Evolutionary conservation across 2,329 filamentous ascomycete species (phyloP), one percentile per base, ranked within the genome.

Genomic region (Pseudopithomyces maydicus): DNA sequence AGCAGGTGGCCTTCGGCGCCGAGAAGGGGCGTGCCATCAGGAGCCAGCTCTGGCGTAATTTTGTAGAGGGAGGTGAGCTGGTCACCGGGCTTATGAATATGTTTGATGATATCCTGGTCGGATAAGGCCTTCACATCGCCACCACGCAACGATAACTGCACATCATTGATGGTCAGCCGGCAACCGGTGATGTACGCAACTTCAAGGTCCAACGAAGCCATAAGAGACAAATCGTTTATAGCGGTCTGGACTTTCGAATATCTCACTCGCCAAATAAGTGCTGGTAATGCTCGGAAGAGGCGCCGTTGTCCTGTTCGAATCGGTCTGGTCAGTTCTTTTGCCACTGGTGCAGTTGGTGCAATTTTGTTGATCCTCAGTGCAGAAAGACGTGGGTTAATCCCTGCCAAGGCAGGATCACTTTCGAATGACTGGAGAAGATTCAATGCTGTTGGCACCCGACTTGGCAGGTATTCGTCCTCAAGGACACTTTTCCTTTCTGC

Each of bases 371-470:
- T 89, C 46, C 90, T 83, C 58, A 90, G 80, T 5, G 90, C 89
- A 10, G 90, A 92, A 2, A 95, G 80, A 29, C 85, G 84, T 45
- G 90, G 89, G 63, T 82, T 82, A 23, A 86, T 78, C 35, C 87
- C 85, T 15, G 78, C 79, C 17, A 92, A 79, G 23, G 82, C 83
- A 20, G 87, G 84, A 68, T 92, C 90, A 59, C 80, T 81, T 51
- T 83, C 82, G 58, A 94, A 90, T 2, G 90, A 84, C 69, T 90
- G 88, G 14, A 95, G 84, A n/a, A 94, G 80, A 72, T 94, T 95
- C 60, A 91, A 80, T 1, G 89, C 88, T 6, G 88, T 84, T 0
- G 90, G 87, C 23, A 88, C 77, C 55, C 87, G 85, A 68, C 88
- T 91, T 35, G 85, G 84, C 32, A 94, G 81, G 68, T 91, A 92